phyloP scores from a whole-genome alignment of 371 early-diverging fungal species.

The Lichtheimia ramosa region DNA sequence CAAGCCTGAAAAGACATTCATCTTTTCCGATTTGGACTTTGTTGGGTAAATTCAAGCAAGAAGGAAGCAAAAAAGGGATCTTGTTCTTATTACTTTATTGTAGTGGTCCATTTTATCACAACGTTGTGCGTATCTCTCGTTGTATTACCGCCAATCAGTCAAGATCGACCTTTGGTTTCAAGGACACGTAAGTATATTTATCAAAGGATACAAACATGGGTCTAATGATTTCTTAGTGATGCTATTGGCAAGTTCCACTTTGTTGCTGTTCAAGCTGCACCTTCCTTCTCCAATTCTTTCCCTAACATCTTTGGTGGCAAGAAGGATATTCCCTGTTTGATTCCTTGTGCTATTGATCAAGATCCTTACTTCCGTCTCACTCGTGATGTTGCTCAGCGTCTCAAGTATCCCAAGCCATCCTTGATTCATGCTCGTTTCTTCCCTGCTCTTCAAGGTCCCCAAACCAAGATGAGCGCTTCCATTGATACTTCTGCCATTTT shows the following conservation, averaged over 20 bases:
- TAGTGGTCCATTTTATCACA: constrained; percentile 89
- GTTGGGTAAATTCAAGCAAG: constrained; percentile 67
- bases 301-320: constrained; percentile 93
- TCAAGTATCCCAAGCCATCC: constrained; percentile 97
- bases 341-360: constrained; percentile 99
- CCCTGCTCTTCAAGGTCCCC: constrained; percentile 97
- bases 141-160: constrained; percentile 84
- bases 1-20: constrained; percentile 98
- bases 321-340: constrained; percentile 93
- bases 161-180: constrained; percentile 92
- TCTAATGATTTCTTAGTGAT: constrained; percentile 51
- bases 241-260: constrained; percentile 92
- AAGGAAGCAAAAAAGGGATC: constrained; percentile 16
- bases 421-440: constrained; percentile 97
- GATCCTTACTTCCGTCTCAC: constrained; percentile 99
- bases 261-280: constrained; percentile 92
- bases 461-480: constrained; percentile 99
- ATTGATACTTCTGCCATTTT: constrained; percentile 92
- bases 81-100: background rate
- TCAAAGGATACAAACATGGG: background rate
- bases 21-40: constrained; percentile 95
- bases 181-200: constrained; percentile 55
- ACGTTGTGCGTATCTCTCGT: constrained; percentile 86
- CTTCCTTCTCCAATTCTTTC: constrained; percentile 94
- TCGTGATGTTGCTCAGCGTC: constrained; percentile 92